phyloP scores from a whole-genome alignment of 2,329 filamentous ascomycete genomes.

The Penicillium sp. region DNA sequence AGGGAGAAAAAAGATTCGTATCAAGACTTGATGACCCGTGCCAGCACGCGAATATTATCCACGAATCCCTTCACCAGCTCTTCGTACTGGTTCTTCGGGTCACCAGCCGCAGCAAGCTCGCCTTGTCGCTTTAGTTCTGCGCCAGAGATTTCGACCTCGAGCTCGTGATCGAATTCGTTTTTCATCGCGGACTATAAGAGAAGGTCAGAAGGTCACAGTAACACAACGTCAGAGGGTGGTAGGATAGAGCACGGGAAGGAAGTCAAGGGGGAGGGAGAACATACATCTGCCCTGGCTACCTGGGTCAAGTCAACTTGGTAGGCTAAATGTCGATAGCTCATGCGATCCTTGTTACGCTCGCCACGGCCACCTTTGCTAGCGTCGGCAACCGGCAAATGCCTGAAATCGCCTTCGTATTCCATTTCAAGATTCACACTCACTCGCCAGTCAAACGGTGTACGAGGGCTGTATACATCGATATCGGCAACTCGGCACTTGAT shows the following conservation, averaged over 20 bases:
- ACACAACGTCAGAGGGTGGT: conserved; percentile 9
- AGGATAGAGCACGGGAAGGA: neutral
- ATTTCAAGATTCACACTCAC: conserved; percentile 96
- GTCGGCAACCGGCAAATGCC: conserved; percentile 55
- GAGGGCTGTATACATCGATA: conserved; percentile 82
- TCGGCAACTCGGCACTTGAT: conserved; percentile 89
- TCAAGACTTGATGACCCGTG: conserved; percentile 46
- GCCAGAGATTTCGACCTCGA: conserved; percentile 54
- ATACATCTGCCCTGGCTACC: conserved; percentile 65
- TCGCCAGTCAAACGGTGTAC: conserved; percentile 80
- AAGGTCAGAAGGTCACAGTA: conserved; percentile 11
- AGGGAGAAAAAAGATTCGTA: conserved; percentile 10
- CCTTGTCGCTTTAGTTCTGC: conserved; percentile 51
- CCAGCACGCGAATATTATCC: conserved; percentile 53
- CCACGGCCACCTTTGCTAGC: conserved; percentile 42
- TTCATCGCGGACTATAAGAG: conserved; percentile 33
- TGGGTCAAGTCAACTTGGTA: conserved; percentile 95
- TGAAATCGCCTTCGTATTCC: conserved; percentile 73
- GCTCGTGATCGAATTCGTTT: conserved; percentile 52
- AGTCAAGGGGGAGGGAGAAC: conserved; percentile 18
- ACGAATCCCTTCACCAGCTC: conserved; percentile 53
- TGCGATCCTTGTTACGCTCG: conserved; percentile 82
- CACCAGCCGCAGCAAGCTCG: conserved; percentile 42
- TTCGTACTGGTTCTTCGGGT: conserved; percentile 49
- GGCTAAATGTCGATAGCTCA: conserved; percentile 85